A percentile compares a stretch with the other conserved stretches of the same genome.
These are phyloP conservation scores for Aphanomyces cochlioides DNA, from an alignment of 352 stramenopile species.

Conservation along the genomic window DNA sequence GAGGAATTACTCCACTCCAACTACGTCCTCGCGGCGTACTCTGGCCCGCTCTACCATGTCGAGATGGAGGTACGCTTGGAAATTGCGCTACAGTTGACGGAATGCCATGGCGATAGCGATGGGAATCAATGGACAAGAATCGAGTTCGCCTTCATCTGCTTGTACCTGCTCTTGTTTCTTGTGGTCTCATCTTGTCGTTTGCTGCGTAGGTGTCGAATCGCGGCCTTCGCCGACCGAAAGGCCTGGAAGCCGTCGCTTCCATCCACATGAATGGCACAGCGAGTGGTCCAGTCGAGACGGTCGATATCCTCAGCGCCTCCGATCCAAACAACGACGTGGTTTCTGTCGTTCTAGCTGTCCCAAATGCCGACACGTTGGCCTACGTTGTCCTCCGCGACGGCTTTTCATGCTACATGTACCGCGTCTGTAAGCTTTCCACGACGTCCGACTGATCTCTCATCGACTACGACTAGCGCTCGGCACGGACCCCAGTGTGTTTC, in stretches of 20 bases:
- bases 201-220: background rate
- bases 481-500: slow-evolving; percentile 15
- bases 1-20: slow-evolving; percentile 75
- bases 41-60: slow-evolving; percentile 57
- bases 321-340: slow-evolving; percentile 7
- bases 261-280: slow-evolving; percentile 1
- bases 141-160: too few species aligned
- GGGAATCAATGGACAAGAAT: slow-evolving; percentile 32
- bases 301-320: background rate
- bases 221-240: background rate
- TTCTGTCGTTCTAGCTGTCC: slow-evolving; percentile 29
- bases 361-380: slow-evolving; percentile 28
- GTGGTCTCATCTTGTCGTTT: slow-evolving; percentile 25
- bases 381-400: slow-evolving; percentile 51
- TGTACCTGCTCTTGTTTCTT: too few species aligned
- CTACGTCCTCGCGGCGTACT: slow-evolving; percentile 45
- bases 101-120: slow-evolving; percentile 34
- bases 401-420: slow-evolving; percentile 54
- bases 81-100: slow-evolving; percentile 24
- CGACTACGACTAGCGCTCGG: slow-evolving; percentile 27
- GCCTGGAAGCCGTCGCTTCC: background rate
- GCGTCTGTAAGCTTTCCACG: slow-evolving; percentile 44
- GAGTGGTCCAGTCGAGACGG: background rate
- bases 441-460: background rate
- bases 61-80: slow-evolving; percentile 33